Evolutionary conservation across 208 protist genomes (phyloP).

Genomic region (Acanthamoeba comandoni): DNA sequence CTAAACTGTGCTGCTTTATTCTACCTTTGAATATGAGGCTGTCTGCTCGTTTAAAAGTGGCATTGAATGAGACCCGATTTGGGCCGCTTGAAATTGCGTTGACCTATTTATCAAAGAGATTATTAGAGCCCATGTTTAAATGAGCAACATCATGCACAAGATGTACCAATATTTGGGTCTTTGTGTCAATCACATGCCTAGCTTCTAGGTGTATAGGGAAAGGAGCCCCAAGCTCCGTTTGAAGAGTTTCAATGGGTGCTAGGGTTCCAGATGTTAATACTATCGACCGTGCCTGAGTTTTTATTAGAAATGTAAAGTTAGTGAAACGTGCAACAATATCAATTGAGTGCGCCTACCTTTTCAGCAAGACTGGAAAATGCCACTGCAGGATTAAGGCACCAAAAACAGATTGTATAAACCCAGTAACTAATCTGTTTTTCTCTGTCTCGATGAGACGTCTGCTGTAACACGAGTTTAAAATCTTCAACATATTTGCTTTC

Average conservation of each 20-base stretch:
- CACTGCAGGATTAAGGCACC: constrained; percentile 84
- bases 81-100: constrained; percentile 26
- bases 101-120: too few relatives aligned
- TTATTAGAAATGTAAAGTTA: not conserved
- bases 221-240: constrained; percentile 82
- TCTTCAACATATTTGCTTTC: constrained; percentile 43
- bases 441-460: constrained; percentile 2
- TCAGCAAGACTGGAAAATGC: constrained; percentile 76
- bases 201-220: constrained; percentile 92
- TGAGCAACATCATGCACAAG: too few relatives aligned
- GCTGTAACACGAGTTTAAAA: constrained; percentile 58
- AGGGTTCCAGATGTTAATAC: constrained; percentile 96
- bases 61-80: constrained; percentile 51
- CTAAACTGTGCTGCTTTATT: too few relatives aligned
- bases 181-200: constrained; percentile 91
- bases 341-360: not conserved
- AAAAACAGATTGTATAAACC: constrained; percentile 75
- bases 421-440: constrained; percentile 50
- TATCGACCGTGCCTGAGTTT: constrained; percentile 76
- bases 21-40: constrained; percentile 46
- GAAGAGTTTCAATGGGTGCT: constrained; percentile 91
- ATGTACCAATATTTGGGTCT: constrained; percentile 76
- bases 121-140: too few relatives aligned
- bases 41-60: constrained; percentile 60
- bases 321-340: not conserved